Evolutionary conservation across 441 rosid genomes (phyloP).

Genomic region (Euphorbia celastroides): DNA sequence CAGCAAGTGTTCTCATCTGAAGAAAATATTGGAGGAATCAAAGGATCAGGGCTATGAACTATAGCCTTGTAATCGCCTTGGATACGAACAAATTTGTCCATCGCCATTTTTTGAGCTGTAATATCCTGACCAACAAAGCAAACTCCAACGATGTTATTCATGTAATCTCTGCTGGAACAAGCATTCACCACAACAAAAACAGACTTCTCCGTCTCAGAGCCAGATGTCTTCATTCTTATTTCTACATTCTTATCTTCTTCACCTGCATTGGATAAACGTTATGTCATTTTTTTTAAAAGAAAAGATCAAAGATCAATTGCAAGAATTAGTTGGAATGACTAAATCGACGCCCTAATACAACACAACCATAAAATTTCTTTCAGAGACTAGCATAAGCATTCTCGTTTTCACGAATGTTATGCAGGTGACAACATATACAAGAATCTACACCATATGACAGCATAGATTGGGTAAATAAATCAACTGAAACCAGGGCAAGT

Average conservation of each 20-base stretch:
- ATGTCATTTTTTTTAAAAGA: neutral
- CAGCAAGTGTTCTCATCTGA: slow-evolving; percentile 86
- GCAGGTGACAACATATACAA: neutral
- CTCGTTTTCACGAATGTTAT: neutral
- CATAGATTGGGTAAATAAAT: neutral
- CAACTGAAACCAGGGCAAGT: neutral
- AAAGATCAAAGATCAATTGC: slow-evolving; percentile 8
- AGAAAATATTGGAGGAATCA: slow-evolving; percentile 93
- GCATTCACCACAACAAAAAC: slow-evolving; percentile 85
- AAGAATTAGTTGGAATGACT: neutral
- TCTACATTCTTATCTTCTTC: slow-evolving; percentile 89
- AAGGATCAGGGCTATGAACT: slow-evolving; percentile 82
- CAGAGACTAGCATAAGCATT: neutral
- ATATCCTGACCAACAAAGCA: slow-evolving; percentile 94
- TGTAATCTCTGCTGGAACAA: slow-evolving; percentile 88
- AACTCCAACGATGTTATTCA: slow-evolving; percentile 76
- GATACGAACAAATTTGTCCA: slow-evolving; percentile 89
- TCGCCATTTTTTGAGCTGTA: slow-evolving; percentile 77
- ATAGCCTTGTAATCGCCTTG: slow-evolving; percentile 95
- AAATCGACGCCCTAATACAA: neutral
- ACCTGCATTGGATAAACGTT: slow-evolving; percentile 43
- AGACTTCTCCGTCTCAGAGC: slow-evolving; percentile 49
- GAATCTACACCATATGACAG: neutral
- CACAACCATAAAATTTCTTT: slow-evolving; percentile 8
- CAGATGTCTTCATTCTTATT: slow-evolving; percentile 75